Evolutionary conservation across 176 grass and related monocot species (phyloP), one percentile per base, ranked within the genome.

Genomic region (Aegilops sharonensis): DNA sequence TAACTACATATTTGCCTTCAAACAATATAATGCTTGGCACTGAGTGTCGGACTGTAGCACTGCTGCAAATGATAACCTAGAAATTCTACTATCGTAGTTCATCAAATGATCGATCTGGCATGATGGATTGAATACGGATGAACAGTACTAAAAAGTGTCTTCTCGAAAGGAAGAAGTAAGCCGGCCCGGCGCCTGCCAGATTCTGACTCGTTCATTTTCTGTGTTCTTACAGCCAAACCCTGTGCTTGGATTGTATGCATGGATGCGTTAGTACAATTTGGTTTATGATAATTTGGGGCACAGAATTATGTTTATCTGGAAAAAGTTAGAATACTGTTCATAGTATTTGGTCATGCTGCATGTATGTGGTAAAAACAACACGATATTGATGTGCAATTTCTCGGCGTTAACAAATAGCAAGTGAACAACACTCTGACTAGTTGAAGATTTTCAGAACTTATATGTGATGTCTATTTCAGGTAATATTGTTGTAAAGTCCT

Each of bases 161-260:
- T 79, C 42, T 72, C 8, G 2, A 66, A 48, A 73, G 18, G 31
- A 68, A 81, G 45, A 29, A 68, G 25, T 76, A 59, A 61, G 72
- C 30, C 9, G 34, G 48, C 29, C 47, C 2, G 5, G 27, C 0
- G 10, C 29, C 65, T 34, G 21, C 40, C 39, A 69, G 4, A 39
- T 86, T 23, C 82, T 39, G 47, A 29, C 70, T 54, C 54, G 72
- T 90, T 37, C n/a, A 72, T 68, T 69, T 79, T 21, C 61, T 69
- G 2, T 29, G 71, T 77, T 77, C 59, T 66, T 63, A 63, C 29
- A 25, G 17, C 37, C n/a, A 8, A 76, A 78, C 11, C n/a, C 36
- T 40, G 36, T 42, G 45, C 63, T 79, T 79, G n/a, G 39, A 36
- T 65, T 4, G 54, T 79, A 13, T 78, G n/a, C 60, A 83, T 25